Evolutionary conservation across 768 basidiomycete species (phyloP).

Genomic region (Boletus patriciae): DNA sequence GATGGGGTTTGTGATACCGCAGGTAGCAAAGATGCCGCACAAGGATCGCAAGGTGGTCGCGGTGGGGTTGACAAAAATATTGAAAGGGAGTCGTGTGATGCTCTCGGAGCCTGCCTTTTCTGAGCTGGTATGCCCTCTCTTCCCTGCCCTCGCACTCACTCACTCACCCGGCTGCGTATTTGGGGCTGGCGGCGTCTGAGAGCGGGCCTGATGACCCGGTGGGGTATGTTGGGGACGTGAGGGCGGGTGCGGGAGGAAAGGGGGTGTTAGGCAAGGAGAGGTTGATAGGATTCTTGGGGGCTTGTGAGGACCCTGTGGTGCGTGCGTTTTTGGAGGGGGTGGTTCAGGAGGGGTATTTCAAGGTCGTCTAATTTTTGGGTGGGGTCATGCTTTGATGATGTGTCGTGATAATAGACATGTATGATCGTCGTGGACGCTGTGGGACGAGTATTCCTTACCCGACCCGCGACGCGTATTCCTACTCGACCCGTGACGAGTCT

Average conservation of each 20-base stretch:
- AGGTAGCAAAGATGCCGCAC: slow-evolving; percentile 74
- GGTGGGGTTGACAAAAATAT: slow-evolving; percentile 74
- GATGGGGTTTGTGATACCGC: slow-evolving; percentile 77
- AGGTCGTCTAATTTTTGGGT: too few relatives aligned
- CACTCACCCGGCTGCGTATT: slow-evolving; percentile 79
- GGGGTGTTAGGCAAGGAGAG: slow-evolving; percentile 17
- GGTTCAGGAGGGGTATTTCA: slow-evolving; percentile 34
- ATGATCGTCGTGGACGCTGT: too few relatives aligned
- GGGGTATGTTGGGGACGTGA: slow-evolving; percentile 56
- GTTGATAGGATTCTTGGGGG: too few relatives aligned
- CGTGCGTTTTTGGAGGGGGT: slow-evolving; percentile 34
- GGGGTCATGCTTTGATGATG: too few relatives aligned
- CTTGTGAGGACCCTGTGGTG: slow-evolving; percentile 21
- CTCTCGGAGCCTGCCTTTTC: slow-evolving; percentile 59
- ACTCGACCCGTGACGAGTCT: too few relatives aligned
- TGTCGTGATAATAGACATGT: too few relatives aligned
- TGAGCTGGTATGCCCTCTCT: slow-evolving; percentile 62
- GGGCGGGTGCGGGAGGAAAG: slow-evolving; percentile 19
- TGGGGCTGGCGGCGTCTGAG: slow-evolving; percentile 83
- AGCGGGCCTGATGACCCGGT: slow-evolving; percentile 57
- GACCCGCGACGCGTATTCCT: too few relatives aligned
- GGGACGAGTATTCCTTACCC: too few relatives aligned
- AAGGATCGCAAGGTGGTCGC: slow-evolving; percentile 85
- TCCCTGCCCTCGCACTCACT: background rate
- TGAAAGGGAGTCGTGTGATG: slow-evolving; percentile 75